phyloP scores from a whole-genome alignment of 164 flowering plant genomes.

The Aristolochia californica region DNA sequence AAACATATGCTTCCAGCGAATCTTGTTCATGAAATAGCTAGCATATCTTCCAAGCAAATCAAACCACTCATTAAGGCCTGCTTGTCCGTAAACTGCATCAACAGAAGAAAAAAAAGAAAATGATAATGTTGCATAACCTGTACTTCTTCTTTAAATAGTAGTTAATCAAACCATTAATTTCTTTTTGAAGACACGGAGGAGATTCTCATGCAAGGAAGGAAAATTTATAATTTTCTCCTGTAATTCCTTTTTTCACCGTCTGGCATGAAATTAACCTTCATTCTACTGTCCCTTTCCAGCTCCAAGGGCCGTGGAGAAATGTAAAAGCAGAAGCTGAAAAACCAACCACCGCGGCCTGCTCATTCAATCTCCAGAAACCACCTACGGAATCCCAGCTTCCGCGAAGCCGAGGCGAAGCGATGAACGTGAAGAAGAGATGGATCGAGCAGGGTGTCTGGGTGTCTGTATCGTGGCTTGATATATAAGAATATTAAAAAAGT shows the following conservation, averaged over 20 bases:
- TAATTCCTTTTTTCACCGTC: too few species aligned
- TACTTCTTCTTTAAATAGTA: too few species aligned
- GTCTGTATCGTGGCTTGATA: constrained; percentile 20
- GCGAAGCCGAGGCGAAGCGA: not conserved
- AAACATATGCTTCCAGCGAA: not conserved
- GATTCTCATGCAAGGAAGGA: not conserved
- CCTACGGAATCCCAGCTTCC: not conserved
- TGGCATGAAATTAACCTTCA: too few species aligned
- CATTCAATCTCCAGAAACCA: constrained; percentile 4
- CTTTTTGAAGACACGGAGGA: not conserved
- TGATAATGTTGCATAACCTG: not conserved
- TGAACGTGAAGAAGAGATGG: constrained; percentile 16
- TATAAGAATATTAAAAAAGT: constrained; percentile 6
- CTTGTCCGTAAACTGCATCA: not conserved
- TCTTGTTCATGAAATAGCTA: not conserved
- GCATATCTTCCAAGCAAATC: not conserved
- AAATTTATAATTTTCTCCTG: not conserved
- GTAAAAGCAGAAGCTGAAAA: constrained; percentile 58
- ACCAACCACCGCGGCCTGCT: constrained; percentile 7
- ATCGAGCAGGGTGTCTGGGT: constrained; percentile 23
- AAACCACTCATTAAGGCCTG: not conserved
- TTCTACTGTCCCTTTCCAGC: too few species aligned
- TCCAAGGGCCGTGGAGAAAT: constrained; percentile 65
- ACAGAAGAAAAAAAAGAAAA: not conserved
- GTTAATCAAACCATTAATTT: not conserved